These are phyloP conservation scores for Leccinum fibrillosum DNA, from an alignment of 768 basidiomycete species.

Conservation along the genomic window DNA sequence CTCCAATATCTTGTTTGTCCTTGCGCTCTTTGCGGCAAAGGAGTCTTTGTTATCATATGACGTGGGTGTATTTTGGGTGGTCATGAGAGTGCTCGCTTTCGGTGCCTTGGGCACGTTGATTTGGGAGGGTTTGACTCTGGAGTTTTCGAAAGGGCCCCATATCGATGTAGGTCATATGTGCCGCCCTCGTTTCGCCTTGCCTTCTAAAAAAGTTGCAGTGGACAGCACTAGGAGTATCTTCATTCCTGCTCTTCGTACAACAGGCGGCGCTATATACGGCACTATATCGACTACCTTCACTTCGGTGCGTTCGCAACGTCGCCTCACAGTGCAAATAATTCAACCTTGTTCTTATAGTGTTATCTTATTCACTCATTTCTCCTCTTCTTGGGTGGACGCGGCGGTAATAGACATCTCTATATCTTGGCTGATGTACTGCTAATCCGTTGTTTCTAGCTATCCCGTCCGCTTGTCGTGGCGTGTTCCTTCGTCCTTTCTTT, in stretches of 20 bases:
- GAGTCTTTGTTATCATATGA: slow-evolving; percentile 65
- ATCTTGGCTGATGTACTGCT: slow-evolving; percentile 35
- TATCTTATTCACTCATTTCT: slow-evolving; percentile 66
- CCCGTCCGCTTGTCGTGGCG: slow-evolving; percentile 45
- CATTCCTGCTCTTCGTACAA: slow-evolving; percentile 64
- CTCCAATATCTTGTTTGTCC: slow-evolving; percentile 61
- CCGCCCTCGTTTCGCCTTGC: not conserved
- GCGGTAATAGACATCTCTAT: slow-evolving; percentile 41
- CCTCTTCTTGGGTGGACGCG: slow-evolving; percentile 60
- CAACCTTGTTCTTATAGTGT: slow-evolving; percentile 43
- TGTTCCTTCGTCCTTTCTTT: slow-evolving; percentile 54
- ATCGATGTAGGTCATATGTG: slow-evolving; percentile 52
- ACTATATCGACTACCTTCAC: slow-evolving; percentile 62
- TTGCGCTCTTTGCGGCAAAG: slow-evolving; percentile 61
- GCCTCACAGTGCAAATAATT: not conserved
- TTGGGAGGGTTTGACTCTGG: slow-evolving; percentile 58
- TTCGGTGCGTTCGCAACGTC: slow-evolving; percentile 47
- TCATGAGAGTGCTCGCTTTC: slow-evolving; percentile 68
- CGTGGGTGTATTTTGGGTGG: slow-evolving; percentile 72
- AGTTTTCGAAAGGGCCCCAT: slow-evolving; percentile 48
- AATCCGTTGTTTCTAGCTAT: slow-evolving; percentile 36
- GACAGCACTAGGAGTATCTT: slow-evolving; percentile 66
- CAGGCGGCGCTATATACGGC: slow-evolving; percentile 66
- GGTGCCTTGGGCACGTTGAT: slow-evolving; percentile 63
- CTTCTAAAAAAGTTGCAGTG: slow-evolving; percentile 44